Percentiles rank a stretch among this genome's conserved stretches.
These are phyloP conservation scores for Xylaria digitata DNA, from an alignment of 2,329 filamentous ascomycete genomes.

Conservation along the genomic window DNA sequence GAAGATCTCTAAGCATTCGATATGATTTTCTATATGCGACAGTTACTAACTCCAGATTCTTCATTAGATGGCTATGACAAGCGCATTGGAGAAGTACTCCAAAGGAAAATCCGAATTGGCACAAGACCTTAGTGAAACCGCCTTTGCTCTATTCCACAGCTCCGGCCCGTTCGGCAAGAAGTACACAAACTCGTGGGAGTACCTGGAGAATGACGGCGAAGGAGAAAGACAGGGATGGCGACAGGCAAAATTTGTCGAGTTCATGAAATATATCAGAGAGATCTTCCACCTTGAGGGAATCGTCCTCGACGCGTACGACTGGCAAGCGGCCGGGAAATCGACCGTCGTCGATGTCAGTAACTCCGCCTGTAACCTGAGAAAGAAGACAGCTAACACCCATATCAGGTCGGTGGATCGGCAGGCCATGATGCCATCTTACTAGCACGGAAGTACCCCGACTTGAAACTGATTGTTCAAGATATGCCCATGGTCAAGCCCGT, in stretches of 20 bases:
- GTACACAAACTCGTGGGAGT: conserved; percentile 53
- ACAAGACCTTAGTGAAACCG: conserved; percentile 52
- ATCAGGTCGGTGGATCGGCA: conserved; percentile 56
- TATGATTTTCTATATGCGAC: no score
- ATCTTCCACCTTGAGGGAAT: conserved; percentile 54
- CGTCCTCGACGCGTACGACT: conserved; percentile 52
- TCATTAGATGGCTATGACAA: conserved; percentile 46
- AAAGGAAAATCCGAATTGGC: conserved; percentile 49
- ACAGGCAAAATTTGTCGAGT: conserved; percentile 54
- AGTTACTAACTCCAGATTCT: no score
- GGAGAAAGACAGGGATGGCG: conserved; percentile 54
- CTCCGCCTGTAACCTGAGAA: neutral
- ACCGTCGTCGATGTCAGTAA: conserved; percentile 56
- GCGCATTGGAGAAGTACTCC: conserved; percentile 50
- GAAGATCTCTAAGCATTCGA: no score
- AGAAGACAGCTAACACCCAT: conserved; percentile 18
- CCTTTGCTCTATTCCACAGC: conserved; percentile 53
- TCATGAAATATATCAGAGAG: conserved; percentile 55
- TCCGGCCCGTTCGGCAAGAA: conserved; percentile 47
- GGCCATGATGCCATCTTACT: conserved; percentile 57
- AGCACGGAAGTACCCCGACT: conserved; percentile 55
- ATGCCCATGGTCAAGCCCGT: conserved; percentile 53
- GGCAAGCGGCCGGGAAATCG: conserved; percentile 51
- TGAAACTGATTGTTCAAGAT: conserved; percentile 60
- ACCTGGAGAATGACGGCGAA: conserved; percentile 56